Evolutionary conservation across 1,139 yeast species (phyloP).

Genomic region (Pichia sp.): DNA sequence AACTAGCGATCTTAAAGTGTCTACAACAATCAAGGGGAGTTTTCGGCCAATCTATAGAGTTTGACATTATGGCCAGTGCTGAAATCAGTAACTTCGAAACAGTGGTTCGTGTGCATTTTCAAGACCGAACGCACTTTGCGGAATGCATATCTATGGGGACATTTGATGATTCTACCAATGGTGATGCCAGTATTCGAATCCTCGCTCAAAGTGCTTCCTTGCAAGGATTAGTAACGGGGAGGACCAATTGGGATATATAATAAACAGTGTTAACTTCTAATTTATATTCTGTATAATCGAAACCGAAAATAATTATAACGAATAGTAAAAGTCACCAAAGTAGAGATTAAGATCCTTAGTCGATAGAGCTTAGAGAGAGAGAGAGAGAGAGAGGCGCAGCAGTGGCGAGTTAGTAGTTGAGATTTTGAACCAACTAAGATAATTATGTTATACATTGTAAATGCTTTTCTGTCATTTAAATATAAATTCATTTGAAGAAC

Average conservation of each 20-base stretch:
- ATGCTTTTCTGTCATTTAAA: no score
- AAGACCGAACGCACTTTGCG: slow-evolving; percentile 19
- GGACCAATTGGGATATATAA: slow-evolving; percentile 1
- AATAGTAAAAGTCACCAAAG: no score
- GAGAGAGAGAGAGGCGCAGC: no score
- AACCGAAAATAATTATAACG: no score
- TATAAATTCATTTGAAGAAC: no score
- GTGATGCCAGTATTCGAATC: slow-evolving; percentile 26
- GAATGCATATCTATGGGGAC: slow-evolving; percentile 23
- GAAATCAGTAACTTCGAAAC: slow-evolving; percentile 6
- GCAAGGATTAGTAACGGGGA: slow-evolving; percentile 5
- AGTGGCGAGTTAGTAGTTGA: no score
- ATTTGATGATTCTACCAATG: slow-evolving; percentile 20
- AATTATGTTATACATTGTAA: no score
- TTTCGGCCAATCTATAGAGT: slow-evolving; percentile 37
- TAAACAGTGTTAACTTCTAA: not conserved
- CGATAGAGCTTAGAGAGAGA: no score
- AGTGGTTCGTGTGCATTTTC: slow-evolving; percentile 21
- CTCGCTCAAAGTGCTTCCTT: slow-evolving; percentile 10
- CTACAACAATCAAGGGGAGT: slow-evolving; percentile 35
- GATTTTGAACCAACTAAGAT: no score
- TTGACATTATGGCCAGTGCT: slow-evolving; percentile 32
- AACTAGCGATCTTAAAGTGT: slow-evolving; percentile 31
- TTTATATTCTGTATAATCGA: no score
- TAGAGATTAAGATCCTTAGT: no score